phyloP scores from a whole-genome alignment of 306 rosid species.

The Sphenostylis stenocarpa region DNA sequence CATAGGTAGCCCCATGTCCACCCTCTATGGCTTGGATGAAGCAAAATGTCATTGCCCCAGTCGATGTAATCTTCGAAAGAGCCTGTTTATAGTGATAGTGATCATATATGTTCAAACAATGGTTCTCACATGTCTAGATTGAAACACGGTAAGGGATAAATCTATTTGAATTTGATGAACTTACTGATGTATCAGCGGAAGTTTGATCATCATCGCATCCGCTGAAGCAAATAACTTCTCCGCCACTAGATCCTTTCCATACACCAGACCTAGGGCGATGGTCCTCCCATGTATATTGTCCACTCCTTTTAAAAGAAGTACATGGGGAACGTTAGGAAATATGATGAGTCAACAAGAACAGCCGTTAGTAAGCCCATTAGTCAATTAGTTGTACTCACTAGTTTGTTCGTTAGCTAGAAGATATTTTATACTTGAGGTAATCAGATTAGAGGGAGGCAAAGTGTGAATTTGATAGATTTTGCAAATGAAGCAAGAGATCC shows the following conservation, averaged over 20 bases:
- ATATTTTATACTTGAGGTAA: not conserved
- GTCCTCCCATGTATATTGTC: conserved; percentile 91
- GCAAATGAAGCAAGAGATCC: not conserved
- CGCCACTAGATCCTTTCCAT: conserved; percentile 95
- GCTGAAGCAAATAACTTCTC: conserved; percentile 91
- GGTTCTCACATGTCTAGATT: not conserved
- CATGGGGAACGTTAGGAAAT: not conserved
- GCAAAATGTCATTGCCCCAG: conserved; percentile 98
- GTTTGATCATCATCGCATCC: conserved; percentile 95
- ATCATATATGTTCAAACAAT: conserved; percentile 18
- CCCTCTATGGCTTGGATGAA: conserved; percentile 93
- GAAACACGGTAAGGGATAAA: not conserved
- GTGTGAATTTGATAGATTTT: not conserved
- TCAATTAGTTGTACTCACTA: not conserved
- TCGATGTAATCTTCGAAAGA: conserved; percentile 84
- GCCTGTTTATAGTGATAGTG: conserved; percentile 61
- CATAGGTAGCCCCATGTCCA: conserved; percentile 81
- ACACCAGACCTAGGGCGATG: conserved; percentile 92
- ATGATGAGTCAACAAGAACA: not conserved
- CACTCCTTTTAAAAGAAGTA: conserved; percentile 51
- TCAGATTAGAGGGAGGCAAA: no score
- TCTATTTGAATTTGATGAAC: conserved; percentile 35
- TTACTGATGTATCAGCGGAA: conserved; percentile 95
- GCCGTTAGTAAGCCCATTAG: not conserved
- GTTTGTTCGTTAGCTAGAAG: not conserved